These are phyloP conservation scores for Trichoderma koningii DNA, from an alignment of 2,329 filamentous ascomycete genomes.

Conservation along the genomic window DNA sequence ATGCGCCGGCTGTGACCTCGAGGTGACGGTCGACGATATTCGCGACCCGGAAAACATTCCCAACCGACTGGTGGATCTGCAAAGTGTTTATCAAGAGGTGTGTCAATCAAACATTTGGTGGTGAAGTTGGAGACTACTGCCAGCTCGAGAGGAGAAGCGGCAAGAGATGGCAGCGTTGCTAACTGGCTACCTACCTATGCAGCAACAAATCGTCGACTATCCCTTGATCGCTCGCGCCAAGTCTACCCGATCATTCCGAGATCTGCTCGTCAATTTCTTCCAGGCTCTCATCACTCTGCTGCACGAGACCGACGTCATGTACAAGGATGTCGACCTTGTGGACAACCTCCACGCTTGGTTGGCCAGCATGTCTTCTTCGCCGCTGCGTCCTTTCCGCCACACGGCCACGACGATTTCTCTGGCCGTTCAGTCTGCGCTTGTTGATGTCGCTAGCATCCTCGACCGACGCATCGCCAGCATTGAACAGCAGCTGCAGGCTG, in stretches of 20 bases:
- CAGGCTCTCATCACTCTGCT: slow-evolving; percentile 72
- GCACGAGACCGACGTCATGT: slow-evolving; percentile 79
- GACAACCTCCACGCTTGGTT: slow-evolving; percentile 92
- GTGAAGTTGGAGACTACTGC: neutral
- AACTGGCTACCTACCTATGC: neutral
- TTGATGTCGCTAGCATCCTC: slow-evolving; percentile 69
- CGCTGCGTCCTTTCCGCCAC: slow-evolving; percentile 86
- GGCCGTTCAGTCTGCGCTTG: slow-evolving; percentile 76
- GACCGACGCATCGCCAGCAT: slow-evolving; percentile 72
- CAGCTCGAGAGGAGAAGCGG: neutral
- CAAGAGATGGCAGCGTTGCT: slow-evolving; percentile 34
- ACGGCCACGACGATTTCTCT: slow-evolving; percentile 86
- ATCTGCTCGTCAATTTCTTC: slow-evolving; percentile 78
- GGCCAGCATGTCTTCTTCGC: slow-evolving; percentile 84
- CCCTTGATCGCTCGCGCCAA: slow-evolving; percentile 83
- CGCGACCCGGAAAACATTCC: slow-evolving; percentile 86
- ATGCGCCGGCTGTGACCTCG: slow-evolving; percentile 77
- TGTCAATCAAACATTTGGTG: neutral
- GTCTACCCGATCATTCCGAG: slow-evolving; percentile 74
- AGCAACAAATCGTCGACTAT: slow-evolving; percentile 84
- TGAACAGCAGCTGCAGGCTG: slow-evolving; percentile 75
- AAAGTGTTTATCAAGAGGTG: slow-evolving; percentile 81
- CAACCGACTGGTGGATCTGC: slow-evolving; percentile 77
- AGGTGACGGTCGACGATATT: slow-evolving; percentile 80
- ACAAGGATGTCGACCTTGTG: slow-evolving; percentile 73